These are phyloP conservation scores for Saururus chinensis DNA, from an alignment of 164 flowering plant species.

Conservation along the genomic window DNA sequence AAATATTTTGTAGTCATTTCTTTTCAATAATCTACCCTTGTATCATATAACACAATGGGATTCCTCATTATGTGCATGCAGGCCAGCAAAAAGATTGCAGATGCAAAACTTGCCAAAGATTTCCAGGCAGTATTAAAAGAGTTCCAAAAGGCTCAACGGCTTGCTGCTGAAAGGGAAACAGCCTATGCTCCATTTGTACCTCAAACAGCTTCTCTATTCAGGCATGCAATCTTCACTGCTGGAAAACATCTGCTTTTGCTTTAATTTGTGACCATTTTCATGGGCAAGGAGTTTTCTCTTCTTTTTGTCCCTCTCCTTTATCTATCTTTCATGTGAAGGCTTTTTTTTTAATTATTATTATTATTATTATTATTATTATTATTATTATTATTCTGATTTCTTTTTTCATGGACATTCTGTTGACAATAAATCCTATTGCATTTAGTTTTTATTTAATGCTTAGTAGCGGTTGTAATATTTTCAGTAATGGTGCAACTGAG, in stretches of 20 bases:
- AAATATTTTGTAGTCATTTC: background rate
- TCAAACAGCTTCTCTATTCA: background rate
- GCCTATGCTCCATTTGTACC: background rate
- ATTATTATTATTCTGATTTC: no score
- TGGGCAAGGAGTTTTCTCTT: no score
- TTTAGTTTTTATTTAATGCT: no score
- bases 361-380: no score
- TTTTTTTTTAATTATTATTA: no score
- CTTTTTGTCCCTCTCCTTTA: no score
- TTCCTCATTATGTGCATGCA: constrained; percentile 13
- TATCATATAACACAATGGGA: background rate
- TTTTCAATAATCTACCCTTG: background rate
- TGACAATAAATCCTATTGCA: no score
- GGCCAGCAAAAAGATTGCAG: constrained; percentile 48
- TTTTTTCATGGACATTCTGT: no score
- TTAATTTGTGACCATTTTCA: no score
- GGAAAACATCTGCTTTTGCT: no score
- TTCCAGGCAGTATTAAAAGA: background rate
- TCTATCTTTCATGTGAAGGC: no score
- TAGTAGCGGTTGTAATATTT: no score
- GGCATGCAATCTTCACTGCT: background rate
- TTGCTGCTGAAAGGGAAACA: constrained; percentile 1
- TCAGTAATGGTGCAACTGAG: constrained; percentile 33
- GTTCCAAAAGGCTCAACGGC: constrained; percentile 1
- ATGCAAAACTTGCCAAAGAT: background rate